Conservation (phyloP, 257 asterid species). For the Asclepias syriaca region DNA sequence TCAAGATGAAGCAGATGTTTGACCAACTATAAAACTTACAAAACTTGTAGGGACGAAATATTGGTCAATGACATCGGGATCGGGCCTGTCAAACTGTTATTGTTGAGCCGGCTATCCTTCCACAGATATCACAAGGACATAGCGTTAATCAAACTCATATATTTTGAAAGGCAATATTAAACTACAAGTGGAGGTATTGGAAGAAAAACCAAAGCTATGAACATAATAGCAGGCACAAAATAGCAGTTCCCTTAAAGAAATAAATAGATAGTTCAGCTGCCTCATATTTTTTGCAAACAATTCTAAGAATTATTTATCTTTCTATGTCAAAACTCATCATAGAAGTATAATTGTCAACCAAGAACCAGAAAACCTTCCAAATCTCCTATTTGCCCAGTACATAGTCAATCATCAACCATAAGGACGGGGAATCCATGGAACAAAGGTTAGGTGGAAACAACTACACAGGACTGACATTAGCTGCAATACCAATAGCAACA, state of each 20-base stretch:
- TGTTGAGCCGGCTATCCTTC: conserved; percentile 85
- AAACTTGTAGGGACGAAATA: conserved; percentile 79
- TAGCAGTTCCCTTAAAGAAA: not conserved
- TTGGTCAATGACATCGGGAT: conserved; percentile 83
- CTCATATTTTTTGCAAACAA: not conserved
- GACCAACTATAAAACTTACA: conserved; percentile 53
- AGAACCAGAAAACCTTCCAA: not conserved
- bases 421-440: not conserved
- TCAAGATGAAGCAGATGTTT: not conserved
- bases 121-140: conserved; percentile 30
- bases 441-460: not conserved
- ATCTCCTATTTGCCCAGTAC: not conserved
- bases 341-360: not conserved
- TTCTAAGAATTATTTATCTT: not conserved
- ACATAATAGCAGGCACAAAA: not conserved
- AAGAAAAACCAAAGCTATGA: not conserved
- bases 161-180: conserved; percentile 2
- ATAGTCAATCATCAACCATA: not conserved
- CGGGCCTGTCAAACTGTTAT: conserved; percentile 76
- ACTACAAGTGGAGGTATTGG: not conserved
- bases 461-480: not conserved
- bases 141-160: conserved; percentile 19
- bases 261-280: not conserved
- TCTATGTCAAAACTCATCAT: not conserved
- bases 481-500: not conserved